These are phyloP conservation scores for Bimuria novae-zelandiae DNA, from an alignment of 2,329 filamentous ascomycete species.

Conservation along the genomic window DNA sequence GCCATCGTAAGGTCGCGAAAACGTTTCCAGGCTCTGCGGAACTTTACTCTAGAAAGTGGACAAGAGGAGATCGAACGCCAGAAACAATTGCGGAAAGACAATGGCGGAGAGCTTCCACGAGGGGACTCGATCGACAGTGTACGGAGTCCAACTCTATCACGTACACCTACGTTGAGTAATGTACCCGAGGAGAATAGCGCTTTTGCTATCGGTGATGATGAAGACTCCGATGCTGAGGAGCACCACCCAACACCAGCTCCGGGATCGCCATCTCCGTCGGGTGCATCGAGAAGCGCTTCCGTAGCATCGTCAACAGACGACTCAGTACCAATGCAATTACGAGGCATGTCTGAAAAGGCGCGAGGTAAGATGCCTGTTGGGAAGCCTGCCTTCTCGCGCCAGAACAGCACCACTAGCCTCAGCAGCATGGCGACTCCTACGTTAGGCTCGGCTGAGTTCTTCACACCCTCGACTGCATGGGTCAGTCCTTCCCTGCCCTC, in stretches of 20 bases:
- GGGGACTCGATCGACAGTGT: constrained; percentile 71
- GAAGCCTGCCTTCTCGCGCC: constrained; percentile 79
- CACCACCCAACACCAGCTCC: constrained; percentile 46
- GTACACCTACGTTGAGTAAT: constrained; percentile 63
- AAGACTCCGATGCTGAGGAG: constrained; percentile 67
- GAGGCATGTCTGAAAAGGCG: constrained; percentile 96
- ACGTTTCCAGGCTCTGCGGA: constrained; percentile 80
- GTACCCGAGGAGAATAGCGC: constrained; percentile 78
- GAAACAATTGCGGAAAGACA: constrained; percentile 71
- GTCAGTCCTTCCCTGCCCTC: constrained; percentile 43
- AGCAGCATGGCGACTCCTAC: constrained; percentile 65
- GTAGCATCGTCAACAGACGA: constrained; percentile 72
- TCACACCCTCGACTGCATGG: constrained; percentile 80
- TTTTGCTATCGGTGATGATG: constrained; percentile 81
- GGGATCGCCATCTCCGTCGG: constrained; percentile 33
- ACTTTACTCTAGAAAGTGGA: constrained; percentile 89
- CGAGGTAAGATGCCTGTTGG: constrained; percentile 93
- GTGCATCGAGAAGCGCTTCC: constrained; percentile 67
- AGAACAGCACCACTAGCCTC: constrained; percentile 86
- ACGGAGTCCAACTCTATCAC: constrained; percentile 64
- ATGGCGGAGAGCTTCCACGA: constrained; percentile 41
- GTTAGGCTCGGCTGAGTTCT: constrained; percentile 63
- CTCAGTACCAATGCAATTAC: constrained; percentile 77
- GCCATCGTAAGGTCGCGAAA: constrained; percentile 78
- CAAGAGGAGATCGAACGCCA: constrained; percentile 88